Base-by-base conservation (phyloP, 495 filamentous ascomycete genomes). In the Tuber umbilicatum region DNA sequence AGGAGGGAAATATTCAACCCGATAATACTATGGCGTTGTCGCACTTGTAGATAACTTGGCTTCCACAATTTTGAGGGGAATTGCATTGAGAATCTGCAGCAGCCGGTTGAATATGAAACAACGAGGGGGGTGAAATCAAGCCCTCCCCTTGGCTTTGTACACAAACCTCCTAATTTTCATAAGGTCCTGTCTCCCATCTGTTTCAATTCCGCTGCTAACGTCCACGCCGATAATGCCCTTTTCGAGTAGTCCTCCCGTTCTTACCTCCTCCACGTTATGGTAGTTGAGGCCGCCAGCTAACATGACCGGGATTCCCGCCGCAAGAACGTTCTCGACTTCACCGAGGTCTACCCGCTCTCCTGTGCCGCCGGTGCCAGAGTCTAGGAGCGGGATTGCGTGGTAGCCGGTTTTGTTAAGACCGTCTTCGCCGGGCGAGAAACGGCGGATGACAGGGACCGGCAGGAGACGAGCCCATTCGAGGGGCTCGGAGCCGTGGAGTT, bases 121-220 rank as follows among this genome's bases (percentile, higher is more conserved):
- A 27, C 47, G 23, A 71, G 21, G 21, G 19, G 31, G 42, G 21
- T n/a, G 31, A 35, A 68, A 79, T 71, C 68, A 71, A 37, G 69
- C 60, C 47, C 80, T 76, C 21, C 83, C 83, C 84, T 94, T 97
- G 1, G 89, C 92, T 64, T 88, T 89, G 79, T 86, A 85, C 12
- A 98, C 87, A 84, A 99, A 99, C 17, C 85, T 89, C 76, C 86
- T 85, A 73, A 99, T 97, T 85, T 92, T 96, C 73, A 90, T 88
- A 70, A 93, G 69, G 83, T 91, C 91, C 81, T 99, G 96, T 80
- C 85, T 83, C 14, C 94, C 95, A 77, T 91, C 87, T 38, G 88
- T 88, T 85, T 99, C 95, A 19, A 99, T 93, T 0, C 95, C 95
- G 80, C 92, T 96, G 81, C 93, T 97, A 6, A 97, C 92, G 85